These are phyloP conservation scores for Fraxinus dipetala DNA, from an alignment of 305 asterid genomes.

Conservation along the genomic window DNA sequence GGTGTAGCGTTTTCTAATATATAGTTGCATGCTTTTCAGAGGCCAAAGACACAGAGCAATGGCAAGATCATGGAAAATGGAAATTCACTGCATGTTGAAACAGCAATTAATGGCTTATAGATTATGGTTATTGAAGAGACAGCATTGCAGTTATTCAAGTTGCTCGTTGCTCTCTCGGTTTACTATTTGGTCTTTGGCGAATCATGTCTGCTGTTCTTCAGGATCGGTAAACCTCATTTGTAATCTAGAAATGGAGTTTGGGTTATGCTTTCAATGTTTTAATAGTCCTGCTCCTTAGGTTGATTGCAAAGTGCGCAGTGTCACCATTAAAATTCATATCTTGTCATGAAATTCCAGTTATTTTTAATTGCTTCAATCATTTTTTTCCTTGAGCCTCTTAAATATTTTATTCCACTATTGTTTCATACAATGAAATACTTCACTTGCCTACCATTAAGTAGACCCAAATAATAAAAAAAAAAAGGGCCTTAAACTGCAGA, in stretches of 20 bases:
- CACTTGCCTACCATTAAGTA: not conserved
- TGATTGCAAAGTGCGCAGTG: slow-evolving; percentile 27
- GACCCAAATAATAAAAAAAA: not conserved
- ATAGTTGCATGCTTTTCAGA: slow-evolving; percentile 27
- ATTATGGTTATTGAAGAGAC: slow-evolving; percentile 1
- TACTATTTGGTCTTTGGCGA: not conserved
- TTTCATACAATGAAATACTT: not conserved
- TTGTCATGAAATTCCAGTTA: slow-evolving; percentile 37
- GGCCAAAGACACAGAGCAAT: slow-evolving; percentile 44
- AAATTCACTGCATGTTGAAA: slow-evolving; percentile 62
- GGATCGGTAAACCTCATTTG: slow-evolving; percentile 35
- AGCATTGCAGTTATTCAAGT: slow-evolving; percentile 12
- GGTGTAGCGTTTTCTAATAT: not conserved
- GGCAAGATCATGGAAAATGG: slow-evolving; percentile 51
- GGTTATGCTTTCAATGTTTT: slow-evolving; percentile 23
- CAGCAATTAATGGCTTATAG: slow-evolving; percentile 62
- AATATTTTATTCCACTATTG: slow-evolving; percentile 18
- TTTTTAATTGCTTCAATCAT: slow-evolving; percentile 27
- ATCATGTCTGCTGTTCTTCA: slow-evolving; percentile 9
- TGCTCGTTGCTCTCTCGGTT: slow-evolving; percentile 12
- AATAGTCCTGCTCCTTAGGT: slow-evolving; percentile 10
- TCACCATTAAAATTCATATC: slow-evolving; percentile 21
- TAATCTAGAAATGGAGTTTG: slow-evolving; percentile 32
- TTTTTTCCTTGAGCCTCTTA: slow-evolving; percentile 19
- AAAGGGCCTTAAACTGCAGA: not conserved